Percentiles rank a stretch among this genome's conserved stretches.
These are phyloP conservation scores for Cicer cuneatum DNA, from an alignment of 306 rosid species.

Conservation along the genomic window DNA sequence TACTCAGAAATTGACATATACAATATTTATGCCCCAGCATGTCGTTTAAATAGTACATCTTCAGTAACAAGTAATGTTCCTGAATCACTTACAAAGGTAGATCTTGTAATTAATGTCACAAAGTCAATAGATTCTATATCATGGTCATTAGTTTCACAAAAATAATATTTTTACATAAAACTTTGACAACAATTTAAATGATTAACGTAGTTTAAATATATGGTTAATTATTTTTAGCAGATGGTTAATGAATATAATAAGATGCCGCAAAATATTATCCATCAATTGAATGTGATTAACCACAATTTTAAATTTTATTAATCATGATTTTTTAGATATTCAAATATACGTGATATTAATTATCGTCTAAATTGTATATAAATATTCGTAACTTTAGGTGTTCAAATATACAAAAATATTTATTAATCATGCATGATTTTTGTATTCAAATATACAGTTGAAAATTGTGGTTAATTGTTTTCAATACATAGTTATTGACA, in stretches of 20 bases:
- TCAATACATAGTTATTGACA: too few relatives aligned
- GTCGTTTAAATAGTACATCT: slow-evolving; percentile 47
- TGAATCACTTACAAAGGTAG: slow-evolving; percentile 46
- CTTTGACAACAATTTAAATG: not conserved
- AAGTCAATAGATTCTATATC: slow-evolving; percentile 15
- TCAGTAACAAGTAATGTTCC: slow-evolving; percentile 27
- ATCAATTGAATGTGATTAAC: too few relatives aligned
- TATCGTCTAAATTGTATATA: too few relatives aligned
- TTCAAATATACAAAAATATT: too few relatives aligned
- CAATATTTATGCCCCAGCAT: slow-evolving; percentile 60
- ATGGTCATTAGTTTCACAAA: slow-evolving; percentile 6
- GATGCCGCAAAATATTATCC: not conserved
- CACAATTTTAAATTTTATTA: not conserved
- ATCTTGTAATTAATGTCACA: not conserved
- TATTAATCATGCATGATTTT: not conserved
- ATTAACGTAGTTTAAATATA: not conserved
- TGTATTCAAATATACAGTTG: too few relatives aligned
- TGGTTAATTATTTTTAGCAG: not conserved
- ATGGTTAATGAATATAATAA: not conserved
- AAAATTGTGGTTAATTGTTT: too few relatives aligned
- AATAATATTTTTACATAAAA: not conserved
- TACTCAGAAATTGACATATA: slow-evolving; percentile 63
- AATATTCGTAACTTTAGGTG: not conserved
- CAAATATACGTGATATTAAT: too few relatives aligned
- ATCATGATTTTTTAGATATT: not conserved